Evolutionary conservation across 306 rosid species (phyloP).

Genomic region (Dalbergia cultrata): DNA sequence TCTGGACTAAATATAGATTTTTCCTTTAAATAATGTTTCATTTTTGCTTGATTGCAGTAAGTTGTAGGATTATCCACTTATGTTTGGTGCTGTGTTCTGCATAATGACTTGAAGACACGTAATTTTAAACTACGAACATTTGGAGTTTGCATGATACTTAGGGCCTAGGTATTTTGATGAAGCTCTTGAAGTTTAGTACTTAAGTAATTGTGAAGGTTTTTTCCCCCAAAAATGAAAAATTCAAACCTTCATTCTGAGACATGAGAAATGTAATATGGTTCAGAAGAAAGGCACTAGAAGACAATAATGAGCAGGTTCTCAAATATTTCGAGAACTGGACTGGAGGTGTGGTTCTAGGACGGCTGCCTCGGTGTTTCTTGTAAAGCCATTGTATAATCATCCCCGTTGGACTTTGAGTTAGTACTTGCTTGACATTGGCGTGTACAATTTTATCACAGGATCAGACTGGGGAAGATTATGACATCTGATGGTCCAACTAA

Average conservation of each 20-base stretch:
- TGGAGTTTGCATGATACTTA: slow-evolving; percentile 21
- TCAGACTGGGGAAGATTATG: slow-evolving; percentile 89
- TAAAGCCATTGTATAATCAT: slow-evolving; percentile 62
- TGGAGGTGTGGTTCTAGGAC: slow-evolving; percentile 53
- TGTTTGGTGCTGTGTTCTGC: slow-evolving; percentile 21
- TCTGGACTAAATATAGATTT: slow-evolving; percentile 13
- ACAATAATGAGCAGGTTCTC: slow-evolving; percentile 46
- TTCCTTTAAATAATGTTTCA: slow-evolving; percentile 1
- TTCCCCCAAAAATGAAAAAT: not conserved
- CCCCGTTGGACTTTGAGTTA: slow-evolving; percentile 64
- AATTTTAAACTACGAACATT: slow-evolving; percentile 7
- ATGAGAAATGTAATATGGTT: slow-evolving; percentile 15
- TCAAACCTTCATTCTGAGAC: slow-evolving; percentile 32
- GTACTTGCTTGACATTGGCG: slow-evolving; percentile 74
- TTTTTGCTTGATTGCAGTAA: not conserved
- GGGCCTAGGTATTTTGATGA: not conserved
- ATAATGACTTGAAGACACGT: slow-evolving; percentile 20
- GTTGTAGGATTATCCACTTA: slow-evolving; percentile 24
- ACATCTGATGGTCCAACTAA: slow-evolving; percentile 89
- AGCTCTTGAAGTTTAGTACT: slow-evolving; percentile 17
- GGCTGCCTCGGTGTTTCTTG: slow-evolving; percentile 50
- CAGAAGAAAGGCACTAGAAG: slow-evolving; percentile 41
- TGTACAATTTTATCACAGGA: slow-evolving; percentile 89
- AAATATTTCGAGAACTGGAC: slow-evolving; percentile 45
- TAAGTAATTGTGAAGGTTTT: slow-evolving; percentile 14